Base-by-base conservation (phyloP, 2,329 filamentous ascomycete genomes). In the Curvularia spicifera region DNA sequence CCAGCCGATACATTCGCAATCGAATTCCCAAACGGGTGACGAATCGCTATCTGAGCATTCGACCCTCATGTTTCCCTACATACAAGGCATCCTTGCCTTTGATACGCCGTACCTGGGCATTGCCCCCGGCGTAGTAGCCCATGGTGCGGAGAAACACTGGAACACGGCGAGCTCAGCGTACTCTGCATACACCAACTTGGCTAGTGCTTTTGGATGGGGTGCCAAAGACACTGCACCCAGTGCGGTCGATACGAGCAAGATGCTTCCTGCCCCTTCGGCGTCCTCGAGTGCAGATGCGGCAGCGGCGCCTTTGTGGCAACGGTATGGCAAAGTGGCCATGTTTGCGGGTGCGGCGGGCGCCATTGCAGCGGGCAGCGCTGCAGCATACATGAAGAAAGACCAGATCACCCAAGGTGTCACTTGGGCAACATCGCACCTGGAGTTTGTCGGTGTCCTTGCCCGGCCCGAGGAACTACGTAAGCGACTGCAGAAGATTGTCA, bases 51-150 rank as follows among this genome's bases (percentile, higher is more conserved):
- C 67, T 1, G 70, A 75, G 9, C 79, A 86, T 59, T 89, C 85
- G 69, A 78, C 79, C 31, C 87, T 96, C 74, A 94, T 97, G 89
- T 98, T 98, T 75, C 94, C 94, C 1, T 94, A 93, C 76, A 87
- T 98, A 64, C 90, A 94, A 77, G 94, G 91, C 65, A 86, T 98
- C 26, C 84, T 98, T 47, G 91, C 93, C 50, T 97, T 97, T 74
- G 94, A 98, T 78, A 99, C 95, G 0, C 95, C 95, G 0, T 99
- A 91, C 75, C 84, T 95, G 1, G 90, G 91, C 56, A 92, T 93
- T 64, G 86, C 89, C 22, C 91, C 91, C 0, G 89, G 90, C 26
- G 90, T 95, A 1, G 88, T 95, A n/a, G 91, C 91, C 4, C 90
- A 94, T 74, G 88, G 89, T 59, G 93, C 94, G 5, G 93, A 98